A percentile compares a stretch with the other conserved stretches of the same genome.
Evolutionary conservation across 192 early-diverging fungal genomes (phyloP).

Genomic region (Coemansia sp.): DNA sequence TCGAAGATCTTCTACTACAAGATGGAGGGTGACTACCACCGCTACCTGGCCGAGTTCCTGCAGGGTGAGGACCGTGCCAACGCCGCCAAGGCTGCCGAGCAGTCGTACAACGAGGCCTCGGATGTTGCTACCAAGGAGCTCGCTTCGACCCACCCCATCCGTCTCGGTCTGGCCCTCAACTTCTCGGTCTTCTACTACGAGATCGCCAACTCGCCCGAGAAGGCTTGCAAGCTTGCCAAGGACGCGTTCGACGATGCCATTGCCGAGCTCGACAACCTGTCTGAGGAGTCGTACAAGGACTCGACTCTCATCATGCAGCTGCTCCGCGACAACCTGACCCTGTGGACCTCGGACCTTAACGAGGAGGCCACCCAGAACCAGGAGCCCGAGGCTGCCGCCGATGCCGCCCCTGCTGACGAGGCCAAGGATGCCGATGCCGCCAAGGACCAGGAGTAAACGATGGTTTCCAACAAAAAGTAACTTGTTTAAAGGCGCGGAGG

Average conservation of each 20-base stretch:
- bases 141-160: slow-evolving; percentile 97
- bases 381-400: slow-evolving; percentile 21
- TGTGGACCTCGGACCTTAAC: slow-evolving; percentile 95
- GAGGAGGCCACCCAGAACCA: slow-evolving; percentile 29
- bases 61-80: slow-evolving; percentile 81
- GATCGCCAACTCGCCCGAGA: slow-evolving; percentile 96
- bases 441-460: slow-evolving; percentile 34
- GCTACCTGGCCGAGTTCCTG: slow-evolving; percentile 98
- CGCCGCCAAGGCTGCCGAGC: slow-evolving; percentile 80
- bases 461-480: neutral
- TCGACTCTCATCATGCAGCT: slow-evolving; percentile 99
- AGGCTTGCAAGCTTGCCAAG: slow-evolving; percentile 91
- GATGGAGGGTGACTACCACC: slow-evolving; percentile 99
- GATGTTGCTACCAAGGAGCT: slow-evolving; percentile 94
- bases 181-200: slow-evolving; percentile 99
- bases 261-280: slow-evolving; percentile 96
- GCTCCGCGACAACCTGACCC: slow-evolving; percentile 96
- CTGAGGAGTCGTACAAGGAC: slow-evolving; percentile 99
- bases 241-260: slow-evolving; percentile 95
- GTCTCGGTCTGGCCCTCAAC: slow-evolving; percentile 96
- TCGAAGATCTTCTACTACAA: slow-evolving; percentile 99
- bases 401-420: slow-evolving; percentile 22
- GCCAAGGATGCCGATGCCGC: slow-evolving; percentile 24
- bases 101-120: slow-evolving; percentile 93
- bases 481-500: neutral